Evolutionary conservation across 306 rosid genomes (phyloP).

Genomic region (Benincasa hispida): DNA sequence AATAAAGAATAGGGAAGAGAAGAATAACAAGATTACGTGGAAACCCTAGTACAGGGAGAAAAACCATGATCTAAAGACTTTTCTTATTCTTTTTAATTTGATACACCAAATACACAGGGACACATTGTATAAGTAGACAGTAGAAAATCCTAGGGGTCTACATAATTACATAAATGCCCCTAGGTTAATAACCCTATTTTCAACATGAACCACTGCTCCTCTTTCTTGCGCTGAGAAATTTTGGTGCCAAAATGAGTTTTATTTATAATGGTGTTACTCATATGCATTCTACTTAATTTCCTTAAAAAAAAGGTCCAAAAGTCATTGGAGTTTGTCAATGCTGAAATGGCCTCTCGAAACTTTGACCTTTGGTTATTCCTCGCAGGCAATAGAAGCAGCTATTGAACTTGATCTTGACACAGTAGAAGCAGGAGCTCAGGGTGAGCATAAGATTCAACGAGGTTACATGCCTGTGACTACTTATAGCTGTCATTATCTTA

Average conservation of each 20-base stretch:
- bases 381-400: slow-evolving; percentile 95
- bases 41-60: no score
- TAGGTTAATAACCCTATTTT: no score
- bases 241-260: background rate
- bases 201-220: background rate
- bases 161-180: no score
- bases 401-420: slow-evolving; percentile 69
- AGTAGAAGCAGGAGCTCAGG: slow-evolving; percentile 98
- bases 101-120: no score
- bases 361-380: slow-evolving; percentile 3
- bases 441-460: slow-evolving; percentile 97
- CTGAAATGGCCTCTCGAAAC: background rate
- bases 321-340: background rate
- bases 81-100: no score
- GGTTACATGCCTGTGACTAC: slow-evolving; percentile 88
- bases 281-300: background rate
- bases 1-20: no score
- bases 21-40: no score
- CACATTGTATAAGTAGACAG: no score
- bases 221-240: background rate
- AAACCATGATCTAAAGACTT: no score
- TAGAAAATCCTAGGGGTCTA: no score
- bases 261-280: background rate
- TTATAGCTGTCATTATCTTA: slow-evolving; percentile 76
- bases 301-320: background rate